Conservation (phyloP, 257 asterid genomes). For the Solanum pennellii region DNA sequence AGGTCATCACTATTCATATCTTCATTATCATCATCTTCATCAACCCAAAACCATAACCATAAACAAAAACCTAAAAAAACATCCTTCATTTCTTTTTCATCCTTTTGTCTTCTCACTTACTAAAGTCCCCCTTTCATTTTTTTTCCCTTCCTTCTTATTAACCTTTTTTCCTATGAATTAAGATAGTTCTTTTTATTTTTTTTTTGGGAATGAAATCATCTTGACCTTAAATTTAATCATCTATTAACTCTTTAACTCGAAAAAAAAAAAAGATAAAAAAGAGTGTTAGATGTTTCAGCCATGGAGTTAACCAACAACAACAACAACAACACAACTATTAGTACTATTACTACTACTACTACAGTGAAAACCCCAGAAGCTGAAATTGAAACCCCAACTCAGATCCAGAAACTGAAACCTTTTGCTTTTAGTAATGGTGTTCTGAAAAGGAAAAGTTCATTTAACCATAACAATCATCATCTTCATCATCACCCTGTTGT, state of each 20-base stretch:
- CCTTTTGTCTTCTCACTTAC: background rate
- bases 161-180: background rate
- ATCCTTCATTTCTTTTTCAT: background rate
- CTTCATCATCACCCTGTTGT: slow-evolving; percentile 41
- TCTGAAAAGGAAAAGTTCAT: slow-evolving; percentile 64
- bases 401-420: slow-evolving; percentile 45
- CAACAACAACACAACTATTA: background rate
- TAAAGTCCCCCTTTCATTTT: background rate
- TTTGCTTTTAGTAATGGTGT: slow-evolving; percentile 64
- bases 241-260: background rate
- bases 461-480: background rate
- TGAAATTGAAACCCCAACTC: slow-evolving; percentile 56
- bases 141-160: background rate
- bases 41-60: slow-evolving; percentile 10
- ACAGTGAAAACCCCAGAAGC: slow-evolving; percentile 51
- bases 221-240: slow-evolving; percentile 18
- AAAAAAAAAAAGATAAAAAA: background rate
- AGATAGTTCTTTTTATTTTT: background rate
- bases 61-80: background rate
- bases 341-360: background rate
- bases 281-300: slow-evolving; percentile 24
- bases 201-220: slow-evolving; percentile 20
- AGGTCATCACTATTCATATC: slow-evolving; percentile 11
- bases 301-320: slow-evolving; percentile 41
- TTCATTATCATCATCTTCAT: slow-evolving; percentile 12